phyloP scores from a whole-genome alignment of 306 rosid species.

The Sophora flavescens region DNA sequence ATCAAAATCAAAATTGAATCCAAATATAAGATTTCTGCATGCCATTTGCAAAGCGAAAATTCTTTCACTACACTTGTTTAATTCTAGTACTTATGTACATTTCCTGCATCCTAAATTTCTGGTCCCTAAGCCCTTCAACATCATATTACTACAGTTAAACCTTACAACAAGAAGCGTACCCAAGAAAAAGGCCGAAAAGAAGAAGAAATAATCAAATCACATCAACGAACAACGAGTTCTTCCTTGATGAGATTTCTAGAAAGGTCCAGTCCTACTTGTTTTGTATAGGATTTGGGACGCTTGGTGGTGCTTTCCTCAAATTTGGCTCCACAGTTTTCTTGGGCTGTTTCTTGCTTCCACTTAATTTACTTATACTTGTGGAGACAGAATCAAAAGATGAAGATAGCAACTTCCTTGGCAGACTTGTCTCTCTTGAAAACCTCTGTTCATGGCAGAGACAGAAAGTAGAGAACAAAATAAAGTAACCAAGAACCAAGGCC shows the following conservation, averaged over 20 bases:
- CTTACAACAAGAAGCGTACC: not conserved
- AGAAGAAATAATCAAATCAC: conserved; percentile 2
- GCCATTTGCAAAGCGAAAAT: conserved; percentile 24
- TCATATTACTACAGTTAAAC: conserved; percentile 16
- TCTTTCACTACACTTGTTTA: not conserved
- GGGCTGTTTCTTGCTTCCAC: conserved; percentile 50
- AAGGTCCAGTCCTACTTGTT: conserved; percentile 49
- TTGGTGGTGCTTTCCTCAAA: conserved; percentile 57
- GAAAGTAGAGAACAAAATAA: conserved; percentile 47
- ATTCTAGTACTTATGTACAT: conserved; percentile 37
- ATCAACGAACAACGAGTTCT: not conserved
- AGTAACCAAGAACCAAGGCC: conserved; percentile 50
- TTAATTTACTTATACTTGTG: conserved; percentile 7
- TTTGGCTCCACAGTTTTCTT: conserved; percentile 64
- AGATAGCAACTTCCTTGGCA: conserved; percentile 55
- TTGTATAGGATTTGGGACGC: conserved; percentile 63
- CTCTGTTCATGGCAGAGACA: conserved; percentile 46
- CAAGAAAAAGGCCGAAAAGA: conserved; percentile 1
- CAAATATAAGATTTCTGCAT: conserved; percentile 14
- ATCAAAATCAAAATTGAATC: conserved; percentile 28
- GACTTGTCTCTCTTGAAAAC: conserved; percentile 34
- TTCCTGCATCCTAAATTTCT: not conserved
- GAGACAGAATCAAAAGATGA: conserved; percentile 48
- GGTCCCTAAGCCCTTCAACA: conserved; percentile 2
- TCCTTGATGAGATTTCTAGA: not conserved